phyloP scores from a whole-genome alignment of 1,284 basidiomycete genomes.

The Fomes fomentarius region DNA sequence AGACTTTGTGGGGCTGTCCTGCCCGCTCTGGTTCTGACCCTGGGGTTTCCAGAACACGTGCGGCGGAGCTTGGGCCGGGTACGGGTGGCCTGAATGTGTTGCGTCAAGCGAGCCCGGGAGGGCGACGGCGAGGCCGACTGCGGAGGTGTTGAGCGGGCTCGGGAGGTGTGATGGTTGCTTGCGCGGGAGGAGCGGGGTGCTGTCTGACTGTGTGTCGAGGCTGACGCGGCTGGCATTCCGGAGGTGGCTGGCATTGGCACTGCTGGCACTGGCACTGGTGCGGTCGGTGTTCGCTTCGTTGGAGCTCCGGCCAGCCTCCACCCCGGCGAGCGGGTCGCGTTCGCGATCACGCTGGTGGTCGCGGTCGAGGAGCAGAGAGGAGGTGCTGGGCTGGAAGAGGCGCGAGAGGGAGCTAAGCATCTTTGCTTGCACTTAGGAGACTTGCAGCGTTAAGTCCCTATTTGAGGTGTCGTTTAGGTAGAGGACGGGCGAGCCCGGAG shows the following conservation, averaged over 20 bases:
- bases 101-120: no score
- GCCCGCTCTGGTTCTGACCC: constrained; percentile 8
- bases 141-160: constrained; percentile 9
- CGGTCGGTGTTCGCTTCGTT: constrained; percentile 2
- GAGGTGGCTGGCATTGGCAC: not conserved
- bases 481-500: not conserved
- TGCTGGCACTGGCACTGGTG: not conserved
- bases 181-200: constrained; percentile 19
- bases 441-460: no score
- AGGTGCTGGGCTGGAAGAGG: constrained; percentile 23
- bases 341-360: constrained; percentile 8
- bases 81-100: no score
- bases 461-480: no score
- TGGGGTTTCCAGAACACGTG: constrained; percentile 33
- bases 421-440: no score
- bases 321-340: constrained; percentile 2
- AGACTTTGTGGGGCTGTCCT: constrained; percentile 18
- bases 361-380: not conserved
- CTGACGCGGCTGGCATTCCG: constrained; percentile 3
- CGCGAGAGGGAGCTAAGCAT: constrained; percentile 27
- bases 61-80: constrained; percentile 26
- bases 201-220: constrained; percentile 17
- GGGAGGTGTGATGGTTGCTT: constrained; percentile 24
- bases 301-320: constrained; percentile 2
- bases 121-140: constrained; percentile 8